Conservation (phyloP, 108 stramenopile genomes). For the Cyclotella choctawhatcheeana region DNA sequence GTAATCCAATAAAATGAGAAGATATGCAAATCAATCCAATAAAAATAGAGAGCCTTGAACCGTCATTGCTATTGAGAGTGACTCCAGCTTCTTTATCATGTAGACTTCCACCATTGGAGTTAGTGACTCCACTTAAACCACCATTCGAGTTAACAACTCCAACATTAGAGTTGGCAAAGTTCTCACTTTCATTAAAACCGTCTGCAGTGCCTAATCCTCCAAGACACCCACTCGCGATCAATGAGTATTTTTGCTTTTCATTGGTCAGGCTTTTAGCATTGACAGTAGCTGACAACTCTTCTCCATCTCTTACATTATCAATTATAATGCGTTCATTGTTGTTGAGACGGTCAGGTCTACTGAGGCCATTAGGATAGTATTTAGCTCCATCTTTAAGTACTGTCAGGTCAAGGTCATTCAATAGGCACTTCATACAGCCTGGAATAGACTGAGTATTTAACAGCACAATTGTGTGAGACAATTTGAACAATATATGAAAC, state of each 20-base stretch:
- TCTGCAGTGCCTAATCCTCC: conserved; percentile 10
- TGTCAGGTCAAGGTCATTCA: conserved; percentile 26
- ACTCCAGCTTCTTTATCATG: no score
- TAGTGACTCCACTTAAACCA: neutral
- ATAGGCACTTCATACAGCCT: conserved; percentile 14
- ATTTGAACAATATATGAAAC: neutral
- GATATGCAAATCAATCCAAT: no score
- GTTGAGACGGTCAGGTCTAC: conserved; percentile 7
- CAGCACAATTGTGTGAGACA: neutral
- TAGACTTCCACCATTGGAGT: no score
- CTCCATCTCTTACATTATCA: conserved; percentile 19
- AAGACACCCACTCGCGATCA: conserved; percentile 31
- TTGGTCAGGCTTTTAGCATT: conserved; percentile 1
- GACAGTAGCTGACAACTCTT: conserved; percentile 17
- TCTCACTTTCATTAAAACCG: conserved; percentile 1
- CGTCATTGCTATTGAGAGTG: no score
- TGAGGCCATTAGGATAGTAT: conserved; percentile 21
- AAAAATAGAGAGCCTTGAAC: no score
- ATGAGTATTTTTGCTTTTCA: conserved; percentile 2
- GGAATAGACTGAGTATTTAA: neutral
- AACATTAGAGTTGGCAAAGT: neutral
- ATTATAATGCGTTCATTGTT: conserved; percentile 23
- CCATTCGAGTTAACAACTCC: neutral
- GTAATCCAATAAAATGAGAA: no score
- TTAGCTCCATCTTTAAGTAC: neutral